Evolutionary conservation across 371 early-diverging fungal genomes (phyloP).

Genomic region (Mucor saturninus): DNA sequence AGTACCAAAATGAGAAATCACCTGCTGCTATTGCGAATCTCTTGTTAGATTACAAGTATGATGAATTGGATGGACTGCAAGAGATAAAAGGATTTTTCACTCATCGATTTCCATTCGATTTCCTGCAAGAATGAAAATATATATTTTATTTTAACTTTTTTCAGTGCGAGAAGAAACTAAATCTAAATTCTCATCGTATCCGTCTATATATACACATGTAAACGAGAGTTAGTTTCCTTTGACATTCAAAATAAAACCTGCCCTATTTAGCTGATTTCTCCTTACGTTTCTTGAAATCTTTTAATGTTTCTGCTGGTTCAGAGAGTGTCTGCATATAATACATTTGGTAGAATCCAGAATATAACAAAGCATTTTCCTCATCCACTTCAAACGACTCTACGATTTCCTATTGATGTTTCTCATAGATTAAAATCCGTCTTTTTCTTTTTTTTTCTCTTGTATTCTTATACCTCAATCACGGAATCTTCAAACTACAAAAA

Average conservation of each 20-base stretch:
- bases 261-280: background rate
- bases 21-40: too few species aligned
- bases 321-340: slow-evolving; percentile 71
- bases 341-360: slow-evolving; percentile 75
- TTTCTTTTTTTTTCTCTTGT: background rate
- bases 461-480: slow-evolving; percentile 38
- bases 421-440: background rate
- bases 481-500: slow-evolving; percentile 70
- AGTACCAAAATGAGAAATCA: too few species aligned
- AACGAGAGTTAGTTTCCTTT: too few species aligned
- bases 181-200: slow-evolving; percentile 44
- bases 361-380: slow-evolving; percentile 58
- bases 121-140: too few species aligned
- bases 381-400: slow-evolving; percentile 63
- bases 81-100: too few species aligned
- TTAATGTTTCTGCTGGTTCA: slow-evolving; percentile 77
- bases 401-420: slow-evolving; percentile 49
- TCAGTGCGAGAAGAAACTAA: slow-evolving; percentile 41
- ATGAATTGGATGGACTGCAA: too few species aligned
- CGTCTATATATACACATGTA: too few species aligned
- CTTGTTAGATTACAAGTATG: too few species aligned
- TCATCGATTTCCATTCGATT: background rate
- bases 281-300: slow-evolving; percentile 68
- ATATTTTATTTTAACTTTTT: slow-evolving; percentile 11
- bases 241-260: background rate